Evolutionary conservation across 768 basidiomycete genomes (phyloP).

Genomic region (Lactarius tabidus): DNA sequence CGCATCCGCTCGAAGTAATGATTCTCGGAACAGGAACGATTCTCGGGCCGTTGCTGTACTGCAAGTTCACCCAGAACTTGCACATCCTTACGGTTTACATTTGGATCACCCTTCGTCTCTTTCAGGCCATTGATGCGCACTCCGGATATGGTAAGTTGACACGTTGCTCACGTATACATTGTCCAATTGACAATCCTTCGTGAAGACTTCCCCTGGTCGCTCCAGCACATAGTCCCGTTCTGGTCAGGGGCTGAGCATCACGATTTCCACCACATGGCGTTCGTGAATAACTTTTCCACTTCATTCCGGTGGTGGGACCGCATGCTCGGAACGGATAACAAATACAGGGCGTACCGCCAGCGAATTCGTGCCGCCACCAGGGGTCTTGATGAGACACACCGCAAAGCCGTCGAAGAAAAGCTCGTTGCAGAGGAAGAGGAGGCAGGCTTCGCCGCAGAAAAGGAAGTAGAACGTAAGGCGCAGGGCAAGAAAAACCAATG

Average conservation of each 20-base stretch:
- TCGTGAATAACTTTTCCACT: constrained; percentile 90
- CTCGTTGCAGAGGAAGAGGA: constrained; percentile 67
- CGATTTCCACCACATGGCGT: constrained; percentile 98
- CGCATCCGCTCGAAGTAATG: constrained; percentile 94
- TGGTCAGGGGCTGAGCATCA: constrained; percentile 98
- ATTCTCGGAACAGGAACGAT: constrained; percentile 93
- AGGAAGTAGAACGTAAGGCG: constrained; percentile 35
- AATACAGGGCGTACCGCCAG: constrained; percentile 77
- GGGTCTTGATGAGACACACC: constrained; percentile 46
- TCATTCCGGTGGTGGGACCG: constrained; percentile 94
- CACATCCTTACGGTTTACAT: constrained; percentile 92
- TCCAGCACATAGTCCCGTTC: constrained; percentile 88
- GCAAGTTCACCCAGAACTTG: constrained; percentile 66
- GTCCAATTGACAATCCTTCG: neutral
- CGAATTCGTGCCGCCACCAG: constrained; percentile 54
- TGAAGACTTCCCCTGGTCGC: constrained; percentile 94
- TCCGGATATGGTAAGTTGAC: constrained; percentile 77
- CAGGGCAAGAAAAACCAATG: constrained; percentile 25
- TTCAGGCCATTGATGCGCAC: constrained; percentile 97
- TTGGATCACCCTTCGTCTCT: constrained; percentile 91
- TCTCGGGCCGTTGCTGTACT: constrained; percentile 82
- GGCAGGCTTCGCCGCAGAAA: constrained; percentile 69
- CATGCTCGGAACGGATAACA: constrained; percentile 84
- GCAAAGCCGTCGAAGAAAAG: constrained; percentile 52
- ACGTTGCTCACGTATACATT: neutral